Evolutionary conservation across 495 filamentous ascomycete species (phyloP).

Genomic region (Neurospora africana): DNA sequence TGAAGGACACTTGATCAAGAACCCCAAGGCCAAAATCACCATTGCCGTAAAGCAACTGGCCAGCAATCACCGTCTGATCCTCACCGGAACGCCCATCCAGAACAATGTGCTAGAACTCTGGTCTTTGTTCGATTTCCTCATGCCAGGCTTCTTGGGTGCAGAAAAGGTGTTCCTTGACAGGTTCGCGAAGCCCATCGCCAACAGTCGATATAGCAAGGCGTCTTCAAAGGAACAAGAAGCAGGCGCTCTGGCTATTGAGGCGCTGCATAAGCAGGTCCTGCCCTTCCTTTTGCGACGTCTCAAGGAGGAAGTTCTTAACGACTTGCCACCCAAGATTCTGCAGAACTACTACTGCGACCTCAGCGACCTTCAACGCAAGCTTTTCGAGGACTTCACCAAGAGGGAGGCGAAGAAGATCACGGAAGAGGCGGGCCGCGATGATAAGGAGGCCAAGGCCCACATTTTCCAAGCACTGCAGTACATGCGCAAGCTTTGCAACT

Average conservation of each 20-base stretch:
- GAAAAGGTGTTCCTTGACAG: conserved; percentile 97
- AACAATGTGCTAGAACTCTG: conserved; percentile 95
- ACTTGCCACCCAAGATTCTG: conserved; percentile 94
- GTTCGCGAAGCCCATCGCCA: conserved; percentile 94
- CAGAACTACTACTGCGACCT: conserved; percentile 99
- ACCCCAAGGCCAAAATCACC: conserved; percentile 87
- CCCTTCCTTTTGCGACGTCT: conserved; percentile 93
- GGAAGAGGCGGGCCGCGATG: conserved; percentile 63
- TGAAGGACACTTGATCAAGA: conserved; percentile 97
- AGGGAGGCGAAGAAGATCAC: conserved; percentile 76
- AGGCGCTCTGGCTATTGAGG: conserved; percentile 90
- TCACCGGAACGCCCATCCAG: conserved; percentile 96
- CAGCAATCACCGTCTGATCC: conserved; percentile 89
- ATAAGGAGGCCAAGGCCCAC: conserved; percentile 90
- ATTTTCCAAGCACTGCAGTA: conserved; percentile 99
- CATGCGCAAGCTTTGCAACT: conserved; percentile 98
- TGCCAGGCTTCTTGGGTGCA: conserved; percentile 97
- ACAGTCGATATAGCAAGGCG: conserved; percentile 87
- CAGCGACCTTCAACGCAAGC: conserved; percentile 83
- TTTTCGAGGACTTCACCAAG: conserved; percentile 94
- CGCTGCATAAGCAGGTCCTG: conserved; percentile 92
- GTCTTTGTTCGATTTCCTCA: conserved; percentile 96
- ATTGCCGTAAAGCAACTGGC: conserved; percentile 76
- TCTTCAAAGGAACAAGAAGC: conserved; percentile 98
- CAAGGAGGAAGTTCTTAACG: conserved; percentile 95